Evolutionary conservation across 352 stramenopile genomes (phyloP).

Genomic region (Ochromonadaceae sp.): DNA sequence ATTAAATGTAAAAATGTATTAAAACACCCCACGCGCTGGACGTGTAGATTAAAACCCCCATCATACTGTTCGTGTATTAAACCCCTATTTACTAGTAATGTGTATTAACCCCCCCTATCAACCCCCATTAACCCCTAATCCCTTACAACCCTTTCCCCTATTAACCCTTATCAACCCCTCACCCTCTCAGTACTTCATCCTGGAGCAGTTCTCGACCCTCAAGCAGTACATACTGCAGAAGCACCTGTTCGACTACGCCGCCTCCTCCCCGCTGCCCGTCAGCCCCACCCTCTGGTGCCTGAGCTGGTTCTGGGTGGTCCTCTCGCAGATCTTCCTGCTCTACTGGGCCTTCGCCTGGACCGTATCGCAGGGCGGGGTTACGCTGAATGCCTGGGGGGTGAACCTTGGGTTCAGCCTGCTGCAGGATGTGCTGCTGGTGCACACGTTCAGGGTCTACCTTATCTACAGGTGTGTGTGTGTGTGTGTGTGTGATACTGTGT

Average conservation of each 20-base stretch:
- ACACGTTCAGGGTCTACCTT: background rate
- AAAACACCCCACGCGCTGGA: too few species aligned
- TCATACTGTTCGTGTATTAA: too few species aligned
- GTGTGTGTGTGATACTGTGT: too few species aligned
- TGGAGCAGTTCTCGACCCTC: conserved; percentile 15
- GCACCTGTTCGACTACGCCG: background rate
- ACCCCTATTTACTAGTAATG: too few species aligned
- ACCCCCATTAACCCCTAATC: too few species aligned
- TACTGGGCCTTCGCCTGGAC: background rate
- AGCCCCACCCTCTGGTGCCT: background rate
- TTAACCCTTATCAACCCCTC: too few species aligned
- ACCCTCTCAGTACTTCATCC: conserved; percentile 11
- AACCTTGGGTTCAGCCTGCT: background rate
- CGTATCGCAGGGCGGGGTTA: background rate
- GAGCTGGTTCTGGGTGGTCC: background rate
- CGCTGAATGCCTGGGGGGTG: background rate
- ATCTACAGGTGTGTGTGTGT: too few species aligned
- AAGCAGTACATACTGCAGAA: background rate
- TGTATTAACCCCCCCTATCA: too few species aligned
- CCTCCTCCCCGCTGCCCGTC: background rate
- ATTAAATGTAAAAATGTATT: too few species aligned
- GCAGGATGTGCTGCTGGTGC: background rate
- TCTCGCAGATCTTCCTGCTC: background rate
- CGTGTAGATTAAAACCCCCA: too few species aligned
- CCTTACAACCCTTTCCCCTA: too few species aligned